A percentile compares a stretch with the other conserved stretches of the same genome.
Conservation (phyloP, 495 filamentous ascomycete genomes). For the Tuber brumale region DNA sequence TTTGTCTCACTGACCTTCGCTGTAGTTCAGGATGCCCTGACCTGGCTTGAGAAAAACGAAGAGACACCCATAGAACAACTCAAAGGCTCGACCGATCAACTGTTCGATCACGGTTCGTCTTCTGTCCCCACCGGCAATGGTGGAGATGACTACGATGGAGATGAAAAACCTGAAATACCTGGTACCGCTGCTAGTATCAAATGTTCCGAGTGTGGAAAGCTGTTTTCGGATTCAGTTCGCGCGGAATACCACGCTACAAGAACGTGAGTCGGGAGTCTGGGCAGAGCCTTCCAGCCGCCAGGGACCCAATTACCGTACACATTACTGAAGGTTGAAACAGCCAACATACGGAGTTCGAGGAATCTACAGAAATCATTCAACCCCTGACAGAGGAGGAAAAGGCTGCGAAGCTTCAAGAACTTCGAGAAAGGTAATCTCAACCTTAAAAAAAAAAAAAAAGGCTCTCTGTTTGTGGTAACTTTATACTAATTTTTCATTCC, state of each 20-base stretch:
- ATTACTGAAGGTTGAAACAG: conserved; percentile 41
- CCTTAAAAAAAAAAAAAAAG: not conserved
- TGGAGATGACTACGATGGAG: conserved; percentile 46
- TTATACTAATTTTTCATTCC: not conserved
- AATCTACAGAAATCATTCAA: conserved; percentile 84
- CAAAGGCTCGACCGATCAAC: conserved; percentile 17
- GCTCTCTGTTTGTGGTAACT: conserved; percentile 6
- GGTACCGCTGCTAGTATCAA: conserved; percentile 55
- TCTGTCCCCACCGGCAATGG: conserved; percentile 24
- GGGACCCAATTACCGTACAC: not conserved
- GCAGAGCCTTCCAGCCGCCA: not conserved
- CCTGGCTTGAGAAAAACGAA: conserved; percentile 88
- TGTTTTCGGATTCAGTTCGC: conserved; percentile 69
- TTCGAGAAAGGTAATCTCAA: conserved; percentile 52
- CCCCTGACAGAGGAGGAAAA: conserved; percentile 91
- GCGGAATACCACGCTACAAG: conserved; percentile 88
- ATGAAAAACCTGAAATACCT: conserved; percentile 51
- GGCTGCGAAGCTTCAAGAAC: conserved; percentile 65
- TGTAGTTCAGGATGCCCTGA: conserved; percentile 77
- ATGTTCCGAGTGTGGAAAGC: conserved; percentile 91
- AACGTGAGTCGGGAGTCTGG: conserved; percentile 49
- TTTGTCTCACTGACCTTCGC: conserved; percentile 25
- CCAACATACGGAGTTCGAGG: conserved; percentile 82
- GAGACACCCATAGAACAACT: conserved; percentile 77
- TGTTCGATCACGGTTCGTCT: conserved; percentile 33